Conservation (phyloP, 2,329 filamentous ascomycete species). For the Aspergillus sp. region DNA sequence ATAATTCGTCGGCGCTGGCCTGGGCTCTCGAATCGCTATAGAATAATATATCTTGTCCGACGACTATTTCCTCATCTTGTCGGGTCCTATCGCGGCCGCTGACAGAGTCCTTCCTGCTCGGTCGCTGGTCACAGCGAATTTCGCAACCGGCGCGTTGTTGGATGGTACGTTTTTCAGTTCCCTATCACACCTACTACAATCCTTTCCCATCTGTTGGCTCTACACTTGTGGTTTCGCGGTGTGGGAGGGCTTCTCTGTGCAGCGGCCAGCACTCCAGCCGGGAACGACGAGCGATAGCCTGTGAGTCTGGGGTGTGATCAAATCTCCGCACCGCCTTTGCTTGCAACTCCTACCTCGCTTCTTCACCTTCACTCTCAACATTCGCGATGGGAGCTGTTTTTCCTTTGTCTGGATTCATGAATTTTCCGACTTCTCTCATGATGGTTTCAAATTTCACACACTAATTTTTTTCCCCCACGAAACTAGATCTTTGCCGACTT, state of each 20-base stretch:
- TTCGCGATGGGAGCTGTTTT: background rate
- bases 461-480: conserved; percentile 1
- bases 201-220: background rate
- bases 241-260: conserved; percentile 19
- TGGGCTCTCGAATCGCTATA: background rate
- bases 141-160: conserved; percentile 37
- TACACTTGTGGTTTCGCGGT: background rate
- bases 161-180: conserved; percentile 33
- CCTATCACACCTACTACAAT: conserved; percentile 10
- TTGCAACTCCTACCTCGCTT: conserved; percentile 22
- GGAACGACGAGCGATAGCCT: conserved; percentile 20
- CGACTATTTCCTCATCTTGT: conserved; percentile 1
- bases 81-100: conserved; percentile 23
- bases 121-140: conserved; percentile 30
- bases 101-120: conserved; percentile 24
- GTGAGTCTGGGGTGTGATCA: conserved; percentile 34
- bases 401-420: conserved; percentile 4
- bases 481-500: background rate
- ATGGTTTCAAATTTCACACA: background rate
- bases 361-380: conserved; percentile 10
- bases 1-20: conserved; percentile 19
- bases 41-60: conserved; percentile 2
- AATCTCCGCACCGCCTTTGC: conserved; percentile 41
- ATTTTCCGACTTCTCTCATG: conserved; percentile 1
- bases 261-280: conserved; percentile 18